These are phyloP conservation scores for Euphorbia lathyris DNA, from an alignment of 345 rosid genomes.

Conservation along the genomic window DNA sequence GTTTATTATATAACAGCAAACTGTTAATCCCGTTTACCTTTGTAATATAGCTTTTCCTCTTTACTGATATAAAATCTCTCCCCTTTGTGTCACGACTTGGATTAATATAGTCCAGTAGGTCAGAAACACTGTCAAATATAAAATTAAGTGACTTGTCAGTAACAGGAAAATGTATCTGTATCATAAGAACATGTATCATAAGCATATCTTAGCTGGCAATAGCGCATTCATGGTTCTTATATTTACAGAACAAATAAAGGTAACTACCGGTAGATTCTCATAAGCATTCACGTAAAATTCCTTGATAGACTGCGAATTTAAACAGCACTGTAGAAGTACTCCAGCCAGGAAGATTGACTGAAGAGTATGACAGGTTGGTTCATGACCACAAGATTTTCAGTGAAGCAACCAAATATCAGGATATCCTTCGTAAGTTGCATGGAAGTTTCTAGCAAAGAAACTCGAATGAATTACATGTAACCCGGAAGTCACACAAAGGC, in stretches of 20 bases:
- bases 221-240: slow-evolving; percentile 5
- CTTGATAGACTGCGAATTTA: too few species aligned
- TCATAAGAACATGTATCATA: slow-evolving; percentile 8
- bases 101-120: slow-evolving; percentile 91
- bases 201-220: slow-evolving; percentile 1
- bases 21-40: slow-evolving; percentile 47
- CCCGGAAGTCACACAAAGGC: not conserved
- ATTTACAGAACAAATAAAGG: not conserved
- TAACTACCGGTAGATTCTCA: not conserved
- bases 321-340: not conserved
- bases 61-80: slow-evolving; percentile 53
- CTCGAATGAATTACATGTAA: not conserved
- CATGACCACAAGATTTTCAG: not conserved
- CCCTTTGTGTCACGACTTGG: slow-evolving; percentile 79
- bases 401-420: not conserved
- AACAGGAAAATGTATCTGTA: not conserved
- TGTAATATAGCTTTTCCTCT: slow-evolving; percentile 60
- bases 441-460: not conserved
- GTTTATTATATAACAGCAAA: not conserved
- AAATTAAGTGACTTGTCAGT: slow-evolving; percentile 26
- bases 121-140: slow-evolving; percentile 73
- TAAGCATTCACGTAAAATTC: not conserved
- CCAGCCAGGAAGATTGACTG: not conserved
- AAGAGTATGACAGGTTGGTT: not conserved
- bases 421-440: not conserved